A percentile compares a stretch with the other conserved stretches of the same genome.
These are phyloP conservation scores for Oryza punctata DNA, from an alignment of 176 grass and related monocot species.

Conservation along the genomic window DNA sequence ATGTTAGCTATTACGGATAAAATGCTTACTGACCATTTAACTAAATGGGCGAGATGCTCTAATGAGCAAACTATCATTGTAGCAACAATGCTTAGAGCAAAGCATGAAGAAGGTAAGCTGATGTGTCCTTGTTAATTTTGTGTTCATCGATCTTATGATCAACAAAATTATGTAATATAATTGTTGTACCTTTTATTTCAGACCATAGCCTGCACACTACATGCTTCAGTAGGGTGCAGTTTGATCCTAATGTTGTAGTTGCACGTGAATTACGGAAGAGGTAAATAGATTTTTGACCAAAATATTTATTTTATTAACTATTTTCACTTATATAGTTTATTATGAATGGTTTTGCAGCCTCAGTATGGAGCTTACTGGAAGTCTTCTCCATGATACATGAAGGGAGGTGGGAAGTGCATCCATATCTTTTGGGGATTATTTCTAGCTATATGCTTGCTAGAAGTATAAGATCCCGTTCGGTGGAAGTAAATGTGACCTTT, in stretches of 20 bases:
- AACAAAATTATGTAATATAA: background rate
- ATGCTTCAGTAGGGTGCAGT: background rate
- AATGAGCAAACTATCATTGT: background rate
- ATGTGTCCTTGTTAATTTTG: background rate
- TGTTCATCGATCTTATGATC: background rate
- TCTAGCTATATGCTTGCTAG: background rate
- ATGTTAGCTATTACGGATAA: background rate
- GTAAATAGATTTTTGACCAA: background rate
- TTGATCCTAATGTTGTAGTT: background rate
- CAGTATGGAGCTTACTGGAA: background rate
- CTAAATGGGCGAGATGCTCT: background rate
- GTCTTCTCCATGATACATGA: background rate
- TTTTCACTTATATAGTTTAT: background rate
- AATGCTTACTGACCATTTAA: background rate
- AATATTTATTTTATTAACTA: background rate
- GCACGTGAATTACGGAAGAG: background rate
- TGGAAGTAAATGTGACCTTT: too few species aligned
- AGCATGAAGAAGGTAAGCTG: background rate
- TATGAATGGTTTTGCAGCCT: background rate
- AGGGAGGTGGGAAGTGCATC: background rate
- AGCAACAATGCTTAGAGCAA: background rate
- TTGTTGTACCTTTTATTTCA: background rate
- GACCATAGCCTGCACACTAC: background rate
- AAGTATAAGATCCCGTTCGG: background rate
- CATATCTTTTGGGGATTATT: background rate